Evolutionary conservation across 129 eudicot genomes (phyloP), one percentile per base, ranked within the genome.

Genomic region (Ambrosia trifida): DNA sequence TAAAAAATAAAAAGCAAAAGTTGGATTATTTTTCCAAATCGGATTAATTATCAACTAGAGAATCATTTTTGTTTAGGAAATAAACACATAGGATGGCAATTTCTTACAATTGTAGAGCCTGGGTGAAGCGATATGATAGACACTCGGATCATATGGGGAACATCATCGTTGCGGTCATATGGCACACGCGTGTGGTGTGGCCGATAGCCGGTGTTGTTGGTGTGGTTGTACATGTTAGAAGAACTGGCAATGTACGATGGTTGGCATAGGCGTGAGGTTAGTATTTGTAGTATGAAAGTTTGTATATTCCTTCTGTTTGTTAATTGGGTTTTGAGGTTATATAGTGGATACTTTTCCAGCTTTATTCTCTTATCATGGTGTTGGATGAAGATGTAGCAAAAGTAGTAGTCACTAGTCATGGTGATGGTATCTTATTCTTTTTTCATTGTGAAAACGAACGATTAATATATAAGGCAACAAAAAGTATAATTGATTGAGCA

Each of bases 341-440:
- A 6, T 38, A 38, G 43, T 38, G 43, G 43, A 38, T 20, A 41
- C 2, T 50, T 50, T 24, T 74, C 79, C 49, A 28, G 73, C 58
- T 75, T 66, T 75, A 75, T 75, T 75, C 74, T 66, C 73, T 66
- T 75, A 18, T 43, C 68, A 66, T 7, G 45, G 17, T 17, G 33
- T 61, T 47, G 61, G 24, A 18, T 61, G 20, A 40, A 58, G 76
- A 65, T 43, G 66, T 75, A 75, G 19, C 54, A 57, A 51, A 64
- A 9, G 24, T 35, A 38, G 44, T 64, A 65, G 66, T 31, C 41
- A 54, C 57, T n/a, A 57, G 16, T 16, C 0, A 58, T 47, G 41
- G 68, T 64, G 68, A 68, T 47, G 28, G 79, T 32, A 75, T 73
- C 79, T 44, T 66, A 75, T 75, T 75, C 79, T 38, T 32, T 19